Evolutionary conservation across 2,329 filamentous ascomycete species (phyloP).

Genomic region (Neurospora crassa): DNA sequence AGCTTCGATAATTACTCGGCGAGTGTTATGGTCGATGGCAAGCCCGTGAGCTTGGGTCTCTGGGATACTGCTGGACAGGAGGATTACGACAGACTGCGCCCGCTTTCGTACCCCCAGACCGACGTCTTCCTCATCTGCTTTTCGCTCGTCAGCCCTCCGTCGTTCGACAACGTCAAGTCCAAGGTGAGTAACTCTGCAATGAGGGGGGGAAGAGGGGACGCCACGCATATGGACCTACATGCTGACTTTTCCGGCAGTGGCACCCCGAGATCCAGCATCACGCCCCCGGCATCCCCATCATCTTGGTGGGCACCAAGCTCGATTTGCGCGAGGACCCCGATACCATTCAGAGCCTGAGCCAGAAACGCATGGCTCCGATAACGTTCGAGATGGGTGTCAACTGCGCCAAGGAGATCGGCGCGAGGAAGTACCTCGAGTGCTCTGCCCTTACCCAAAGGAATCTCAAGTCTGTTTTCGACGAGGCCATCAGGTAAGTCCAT

Average conservation of each 20-base stretch:
- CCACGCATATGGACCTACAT: not conserved
- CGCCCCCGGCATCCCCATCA: constrained; percentile 89
- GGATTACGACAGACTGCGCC: constrained; percentile 92
- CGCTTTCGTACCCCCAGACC: constrained; percentile 94
- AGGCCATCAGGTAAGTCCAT: constrained; percentile 81
- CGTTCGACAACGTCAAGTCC: constrained; percentile 97
- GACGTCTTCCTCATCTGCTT: constrained; percentile 99
- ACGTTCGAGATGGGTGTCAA: constrained; percentile 84
- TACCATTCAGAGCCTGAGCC: constrained; percentile 71
- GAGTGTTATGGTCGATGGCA: constrained; percentile 97
- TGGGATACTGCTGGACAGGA: constrained; percentile 99
- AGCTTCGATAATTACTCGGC: constrained; percentile 99
- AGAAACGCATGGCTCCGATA: constrained; percentile 96
- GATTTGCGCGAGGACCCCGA: constrained; percentile 84
- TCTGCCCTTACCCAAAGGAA: constrained; percentile 94
- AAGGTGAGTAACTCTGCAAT: constrained; percentile 54
- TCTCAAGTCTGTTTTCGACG: constrained; percentile 96
- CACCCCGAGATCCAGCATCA: constrained; percentile 96
- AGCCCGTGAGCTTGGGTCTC: constrained; percentile 89
- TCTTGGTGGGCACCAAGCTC: constrained; percentile 93
- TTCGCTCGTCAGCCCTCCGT: constrained; percentile 93
- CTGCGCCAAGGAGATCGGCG: constrained; percentile 87
- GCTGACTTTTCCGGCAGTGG: constrained; percentile 53
- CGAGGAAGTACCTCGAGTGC: constrained; percentile 96
- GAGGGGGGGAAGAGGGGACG: not conserved